Base-by-base conservation (phyloP, 176 grass and related monocot genomes). In the bread wheat (Triticum aestivum) region DNA sequence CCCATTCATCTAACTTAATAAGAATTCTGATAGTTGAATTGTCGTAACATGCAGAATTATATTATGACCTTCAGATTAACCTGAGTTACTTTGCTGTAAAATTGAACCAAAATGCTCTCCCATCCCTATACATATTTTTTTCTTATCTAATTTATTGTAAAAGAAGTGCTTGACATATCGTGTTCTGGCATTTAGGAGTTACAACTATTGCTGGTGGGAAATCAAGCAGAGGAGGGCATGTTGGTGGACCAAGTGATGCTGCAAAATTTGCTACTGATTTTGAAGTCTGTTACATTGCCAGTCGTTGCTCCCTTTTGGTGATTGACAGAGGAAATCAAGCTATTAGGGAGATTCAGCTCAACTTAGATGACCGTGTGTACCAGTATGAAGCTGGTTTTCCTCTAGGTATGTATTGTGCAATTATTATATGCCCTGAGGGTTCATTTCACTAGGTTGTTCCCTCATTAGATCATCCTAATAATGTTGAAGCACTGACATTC, bases 191-290 rank as follows among this genome's bases (percentile, higher is more conserved):
- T 86, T 39, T 86, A 98, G 96, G 96, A 37, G 86, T 96, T 88
- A 98, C 93, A 49, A 98, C 96, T 77, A 98, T 98, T 89, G 96
- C 96, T 59, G 95, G 95, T 65, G 95, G 95, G 2, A 98, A 95
- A 84, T 90, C 91, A 89, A 88, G 81, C 52, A 93, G 84, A 94
- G 93, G 93, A 80, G 93, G 91, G 45, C 95, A 95, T 75, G 77
- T 95, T n/a, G 95, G 95, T 80, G 93, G 93, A 67, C 93, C 91
- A 29, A 96, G 96, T 45, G 92, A 92, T 18, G 92, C 94, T 37
- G 96, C 93, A 58, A 98, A 98, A 89, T 93, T 98, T 72, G 96
- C 96, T 68, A 96, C 90, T 73, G 96, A 98, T 91, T 92, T 98
- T 91, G 93, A 98, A 87, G 88, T 98, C 33, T 90, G 92, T 69